Conservation (phyloP, 192 early-diverging fungal species). For the Backusella morwellensis region DNA sequence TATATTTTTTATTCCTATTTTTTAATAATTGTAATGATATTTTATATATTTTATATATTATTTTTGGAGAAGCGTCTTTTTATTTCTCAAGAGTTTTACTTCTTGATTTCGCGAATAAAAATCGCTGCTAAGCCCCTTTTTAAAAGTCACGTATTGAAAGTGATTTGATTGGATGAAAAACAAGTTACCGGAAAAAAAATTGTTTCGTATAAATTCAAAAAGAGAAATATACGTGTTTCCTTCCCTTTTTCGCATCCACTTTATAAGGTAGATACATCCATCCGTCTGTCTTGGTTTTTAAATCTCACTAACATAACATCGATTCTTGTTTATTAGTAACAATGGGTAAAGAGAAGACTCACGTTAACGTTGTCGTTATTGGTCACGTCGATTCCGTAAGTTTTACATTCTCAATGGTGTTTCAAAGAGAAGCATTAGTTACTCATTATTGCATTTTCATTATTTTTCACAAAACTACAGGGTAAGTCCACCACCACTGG, state of each 20-base stretch:
- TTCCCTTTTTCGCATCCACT: neutral
- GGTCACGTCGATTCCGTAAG: slow-evolving; percentile 96
- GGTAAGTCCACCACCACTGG: slow-evolving; percentile 99
- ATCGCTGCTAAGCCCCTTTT: neutral
- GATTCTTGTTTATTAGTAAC: neutral
- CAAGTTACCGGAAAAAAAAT: neutral
- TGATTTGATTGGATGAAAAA: neutral
- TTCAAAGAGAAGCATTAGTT: neutral
- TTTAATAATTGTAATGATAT: neutral
- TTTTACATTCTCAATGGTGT: neutral
- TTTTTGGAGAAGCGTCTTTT: neutral
- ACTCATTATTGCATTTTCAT: neutral
- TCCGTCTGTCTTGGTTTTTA: neutral
- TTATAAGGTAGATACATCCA: neutral
- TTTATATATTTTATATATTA: neutral
- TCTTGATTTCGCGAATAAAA: neutral
- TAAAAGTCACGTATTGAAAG: neutral
- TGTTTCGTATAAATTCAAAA: slow-evolving; percentile 1
- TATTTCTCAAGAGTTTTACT: neutral
- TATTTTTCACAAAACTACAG: neutral
- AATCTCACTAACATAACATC: neutral
- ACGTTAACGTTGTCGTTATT: slow-evolving; percentile 95
- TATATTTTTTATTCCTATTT: neutral
- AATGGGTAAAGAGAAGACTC: slow-evolving; percentile 79
- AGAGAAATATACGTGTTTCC: neutral